Evolutionary conservation across 345 rosid genomes (phyloP).

Genomic region (Cardamine resedifolia): DNA sequence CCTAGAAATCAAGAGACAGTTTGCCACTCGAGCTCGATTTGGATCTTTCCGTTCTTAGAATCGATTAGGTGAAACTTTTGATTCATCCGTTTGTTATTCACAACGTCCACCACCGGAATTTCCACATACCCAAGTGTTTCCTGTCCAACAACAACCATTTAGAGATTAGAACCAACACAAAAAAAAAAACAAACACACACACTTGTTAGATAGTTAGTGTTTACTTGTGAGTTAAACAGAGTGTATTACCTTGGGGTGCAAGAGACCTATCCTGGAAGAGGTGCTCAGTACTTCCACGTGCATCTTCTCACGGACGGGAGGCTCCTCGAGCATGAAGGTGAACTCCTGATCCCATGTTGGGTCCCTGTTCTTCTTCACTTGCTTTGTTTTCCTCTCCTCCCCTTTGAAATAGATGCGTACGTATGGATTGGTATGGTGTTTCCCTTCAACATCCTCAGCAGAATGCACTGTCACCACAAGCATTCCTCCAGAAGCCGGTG

Average conservation of each 20-base stretch:
- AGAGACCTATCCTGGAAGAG: slow-evolving; percentile 77
- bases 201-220: not conserved
- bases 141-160: slow-evolving; percentile 44
- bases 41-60: slow-evolving; percentile 84
- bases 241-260: slow-evolving; percentile 76
- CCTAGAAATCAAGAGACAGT: slow-evolving; percentile 46
- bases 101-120: slow-evolving; percentile 70
- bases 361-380: slow-evolving; percentile 83
- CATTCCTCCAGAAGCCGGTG: slow-evolving; percentile 83
- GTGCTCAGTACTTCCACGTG: slow-evolving; percentile 81
- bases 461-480: slow-evolving; percentile 80
- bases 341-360: slow-evolving; percentile 97
- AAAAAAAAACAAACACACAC: no score
- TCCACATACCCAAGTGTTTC: slow-evolving; percentile 77
- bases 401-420: slow-evolving; percentile 72
- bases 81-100: slow-evolving; percentile 80
- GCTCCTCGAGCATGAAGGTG: slow-evolving; percentile 69
- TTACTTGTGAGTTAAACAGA: not conserved
- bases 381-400: slow-evolving; percentile 82
- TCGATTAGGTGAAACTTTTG: slow-evolving; percentile 90
- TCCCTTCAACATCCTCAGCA: slow-evolving; percentile 90
- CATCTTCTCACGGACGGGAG: slow-evolving; percentile 67
- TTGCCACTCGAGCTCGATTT: slow-evolving; percentile 90
- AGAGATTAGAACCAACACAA: not conserved
- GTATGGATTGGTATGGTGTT: slow-evolving; percentile 85